phyloP scores from a whole-genome alignment of 352 stramenopile genomes.

The Phytophthora cajani region DNA sequence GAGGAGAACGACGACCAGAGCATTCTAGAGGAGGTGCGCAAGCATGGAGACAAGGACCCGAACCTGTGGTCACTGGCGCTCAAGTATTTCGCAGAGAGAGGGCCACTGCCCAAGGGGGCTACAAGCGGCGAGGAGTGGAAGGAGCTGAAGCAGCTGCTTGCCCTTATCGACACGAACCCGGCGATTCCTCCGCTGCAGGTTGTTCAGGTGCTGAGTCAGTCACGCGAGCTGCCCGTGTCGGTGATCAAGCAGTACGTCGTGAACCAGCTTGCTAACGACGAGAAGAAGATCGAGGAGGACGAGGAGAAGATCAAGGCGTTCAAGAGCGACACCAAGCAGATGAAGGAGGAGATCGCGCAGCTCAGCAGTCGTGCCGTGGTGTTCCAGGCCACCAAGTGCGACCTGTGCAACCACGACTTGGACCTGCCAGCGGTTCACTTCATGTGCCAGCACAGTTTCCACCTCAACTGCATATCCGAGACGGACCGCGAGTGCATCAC shows the following conservation, averaged over 20 bases:
- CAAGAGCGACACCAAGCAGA: slow-evolving; percentile 88
- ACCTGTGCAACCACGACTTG: slow-evolving; percentile 89
- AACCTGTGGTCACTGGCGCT: slow-evolving; percentile 92
- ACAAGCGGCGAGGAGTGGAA: slow-evolving; percentile 76
- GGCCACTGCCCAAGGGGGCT: slow-evolving; percentile 70
- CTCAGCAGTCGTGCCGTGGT: slow-evolving; percentile 87
- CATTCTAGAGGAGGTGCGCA: slow-evolving; percentile 90
- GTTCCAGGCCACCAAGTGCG: slow-evolving; percentile 92
- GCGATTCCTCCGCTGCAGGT: slow-evolving; percentile 87
- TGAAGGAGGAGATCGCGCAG: slow-evolving; percentile 89
- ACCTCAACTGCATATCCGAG: slow-evolving; percentile 91
- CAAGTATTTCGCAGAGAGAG: slow-evolving; percentile 90
- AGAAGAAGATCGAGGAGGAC: slow-evolving; percentile 87
- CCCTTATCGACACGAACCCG: slow-evolving; percentile 80
- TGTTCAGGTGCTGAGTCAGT: slow-evolving; percentile 86
- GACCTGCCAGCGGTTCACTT: slow-evolving; percentile 93
- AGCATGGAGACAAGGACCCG: slow-evolving; percentile 89
- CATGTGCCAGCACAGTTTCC: slow-evolving; percentile 92
- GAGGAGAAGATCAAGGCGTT: slow-evolving; percentile 89
- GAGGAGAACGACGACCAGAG: slow-evolving; percentile 91
- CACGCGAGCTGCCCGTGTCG: slow-evolving; percentile 78
- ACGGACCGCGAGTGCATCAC: slow-evolving; percentile 90
- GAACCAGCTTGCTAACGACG: slow-evolving; percentile 79
- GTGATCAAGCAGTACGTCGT: slow-evolving; percentile 90
- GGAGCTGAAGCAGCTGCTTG: slow-evolving; percentile 80